Conservation (phyloP, 1,284 basidiomycete species). For the Rhodotorula sp. region DNA sequence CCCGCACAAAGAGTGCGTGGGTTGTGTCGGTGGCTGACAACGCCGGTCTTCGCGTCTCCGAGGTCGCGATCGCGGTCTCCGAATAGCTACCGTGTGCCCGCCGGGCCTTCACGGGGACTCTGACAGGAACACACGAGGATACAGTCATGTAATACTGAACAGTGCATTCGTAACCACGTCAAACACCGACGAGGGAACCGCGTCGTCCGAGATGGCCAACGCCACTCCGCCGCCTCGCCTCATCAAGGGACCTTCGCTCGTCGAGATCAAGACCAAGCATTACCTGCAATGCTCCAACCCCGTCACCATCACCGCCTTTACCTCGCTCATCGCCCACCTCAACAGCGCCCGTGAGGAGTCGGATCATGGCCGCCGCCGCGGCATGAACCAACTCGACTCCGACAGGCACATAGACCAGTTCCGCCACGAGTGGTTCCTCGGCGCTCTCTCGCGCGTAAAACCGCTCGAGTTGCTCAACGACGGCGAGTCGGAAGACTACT, state of each 20-base stretch:
- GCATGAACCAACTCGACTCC: not conserved
- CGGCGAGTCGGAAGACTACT: conserved; percentile 7
- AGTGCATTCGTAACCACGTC: too few species aligned
- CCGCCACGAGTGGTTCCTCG: conserved; percentile 17
- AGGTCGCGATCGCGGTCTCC: too few species aligned
- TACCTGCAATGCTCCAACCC: conserved; percentile 9
- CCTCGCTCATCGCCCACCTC: conserved; percentile 18
- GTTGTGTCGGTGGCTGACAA: too few species aligned
- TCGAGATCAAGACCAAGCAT: conserved; percentile 16
- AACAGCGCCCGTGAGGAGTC: conserved; percentile 1
- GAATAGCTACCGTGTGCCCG: too few species aligned
- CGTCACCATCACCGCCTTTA: conserved; percentile 19
- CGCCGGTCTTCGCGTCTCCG: too few species aligned
- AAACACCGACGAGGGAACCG: too few species aligned
- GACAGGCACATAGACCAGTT: conserved; percentile 25
- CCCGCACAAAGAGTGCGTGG: too few species aligned
- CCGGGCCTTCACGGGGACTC: too few species aligned
- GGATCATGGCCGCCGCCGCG: not conserved
- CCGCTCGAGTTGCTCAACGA: conserved; percentile 10
- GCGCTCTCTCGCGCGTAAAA: not conserved
- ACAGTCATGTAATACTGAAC: not conserved
- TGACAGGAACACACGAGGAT: not conserved
- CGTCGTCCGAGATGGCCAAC: not conserved
- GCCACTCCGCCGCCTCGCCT: not conserved
- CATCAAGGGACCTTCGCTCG: not conserved